Evolutionary conservation across 2,329 filamentous ascomycete species (phyloP).

Genomic region (Malbranchea zuffiana): DNA sequence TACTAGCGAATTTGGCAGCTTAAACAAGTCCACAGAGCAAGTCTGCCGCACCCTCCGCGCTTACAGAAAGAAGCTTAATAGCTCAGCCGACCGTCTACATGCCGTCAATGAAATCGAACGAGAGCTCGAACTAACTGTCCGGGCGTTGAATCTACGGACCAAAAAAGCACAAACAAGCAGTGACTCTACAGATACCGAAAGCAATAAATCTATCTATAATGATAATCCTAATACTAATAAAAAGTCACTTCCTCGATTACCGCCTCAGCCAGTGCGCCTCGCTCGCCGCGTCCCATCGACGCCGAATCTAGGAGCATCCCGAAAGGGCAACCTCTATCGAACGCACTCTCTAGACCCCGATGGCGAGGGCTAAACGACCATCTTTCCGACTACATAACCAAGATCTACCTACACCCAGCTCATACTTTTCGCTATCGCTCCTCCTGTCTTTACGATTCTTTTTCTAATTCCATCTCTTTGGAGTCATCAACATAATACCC

Average conservation of each 20-base stretch:
- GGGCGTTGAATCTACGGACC: conserved; percentile 23
- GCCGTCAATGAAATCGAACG: conserved; percentile 45
- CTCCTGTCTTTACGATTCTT: background rate
- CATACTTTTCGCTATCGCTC: background rate
- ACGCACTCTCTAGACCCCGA: conserved; percentile 28
- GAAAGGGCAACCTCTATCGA: conserved; percentile 20
- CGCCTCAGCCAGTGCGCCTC: conserved; percentile 19
- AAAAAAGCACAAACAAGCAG: conserved; percentile 22
- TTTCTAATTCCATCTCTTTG: conserved; percentile 1
- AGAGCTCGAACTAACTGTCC: conserved; percentile 41
- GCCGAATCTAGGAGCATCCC: conserved; percentile 20
- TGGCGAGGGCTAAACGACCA: conserved; percentile 11
- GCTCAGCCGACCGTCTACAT: conserved; percentile 39
- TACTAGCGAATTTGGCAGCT: conserved; percentile 36
- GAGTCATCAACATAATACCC: background rate
- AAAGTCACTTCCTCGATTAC: conserved; percentile 17
- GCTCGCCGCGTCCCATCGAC: conserved; percentile 29
- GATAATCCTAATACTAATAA: conserved; percentile 21
- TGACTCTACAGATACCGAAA: conserved; percentile 19
- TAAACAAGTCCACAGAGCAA: conserved; percentile 46
- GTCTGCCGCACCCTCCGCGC: conserved; percentile 46
- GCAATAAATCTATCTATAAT: background rate
- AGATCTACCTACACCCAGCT: background rate
- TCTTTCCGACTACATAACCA: background rate
- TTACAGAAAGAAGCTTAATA: conserved; percentile 48